A percentile compares a stretch with the other conserved stretches of the same genome.
Evolutionary conservation across 2,329 filamentous ascomycete genomes (phyloP).

Genomic region (Aspergillus sergii): DNA sequence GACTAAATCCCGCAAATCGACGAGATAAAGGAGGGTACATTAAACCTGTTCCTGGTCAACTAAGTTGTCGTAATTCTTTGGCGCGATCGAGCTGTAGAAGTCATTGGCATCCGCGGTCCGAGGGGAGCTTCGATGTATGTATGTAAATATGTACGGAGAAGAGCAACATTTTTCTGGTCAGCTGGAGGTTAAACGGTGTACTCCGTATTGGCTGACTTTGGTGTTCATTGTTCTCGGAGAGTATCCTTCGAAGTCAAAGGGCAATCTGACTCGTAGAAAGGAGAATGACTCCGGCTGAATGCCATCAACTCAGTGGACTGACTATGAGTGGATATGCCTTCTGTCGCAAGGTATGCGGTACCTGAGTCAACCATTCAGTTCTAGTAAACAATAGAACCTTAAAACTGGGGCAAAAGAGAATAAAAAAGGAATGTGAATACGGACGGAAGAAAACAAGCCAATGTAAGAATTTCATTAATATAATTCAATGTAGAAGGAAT

Average conservation of each 20-base stretch:
- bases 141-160: background rate
- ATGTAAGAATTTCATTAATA: background rate
- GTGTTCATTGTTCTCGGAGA: background rate
- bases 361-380: conserved; percentile 3
- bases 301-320: background rate
- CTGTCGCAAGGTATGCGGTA: conserved; percentile 1
- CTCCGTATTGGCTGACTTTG: background rate
- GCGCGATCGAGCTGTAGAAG: background rate
- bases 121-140: background rate
- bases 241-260: background rate
- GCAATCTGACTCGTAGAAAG: background rate
- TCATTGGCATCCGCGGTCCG: background rate
- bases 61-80: background rate
- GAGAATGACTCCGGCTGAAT: background rate
- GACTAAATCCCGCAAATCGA: background rate
- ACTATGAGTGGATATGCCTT: background rate
- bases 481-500: background rate
- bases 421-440: background rate
- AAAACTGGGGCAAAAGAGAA: background rate
- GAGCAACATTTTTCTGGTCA: conserved; percentile 3
- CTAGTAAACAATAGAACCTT: conserved; percentile 2
- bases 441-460: background rate
- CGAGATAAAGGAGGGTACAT: background rate
- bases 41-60: background rate
- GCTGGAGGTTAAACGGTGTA: background rate